Evolutionary conservation across 1,139 yeast species (phyloP).

Genomic region (Martiniozyma asiatica): DNA sequence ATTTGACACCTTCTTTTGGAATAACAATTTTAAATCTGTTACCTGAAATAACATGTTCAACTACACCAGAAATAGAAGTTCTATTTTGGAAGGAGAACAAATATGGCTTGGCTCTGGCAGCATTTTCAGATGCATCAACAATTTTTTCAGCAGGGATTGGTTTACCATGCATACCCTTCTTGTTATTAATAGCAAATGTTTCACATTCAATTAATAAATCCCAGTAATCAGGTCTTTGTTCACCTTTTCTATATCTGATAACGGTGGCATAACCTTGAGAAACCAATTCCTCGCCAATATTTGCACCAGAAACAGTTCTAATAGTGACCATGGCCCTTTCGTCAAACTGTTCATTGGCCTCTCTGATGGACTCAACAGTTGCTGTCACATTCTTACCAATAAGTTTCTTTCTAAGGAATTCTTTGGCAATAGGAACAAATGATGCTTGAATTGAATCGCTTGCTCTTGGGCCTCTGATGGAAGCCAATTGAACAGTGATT

Average conservation of each 20-base stretch:
- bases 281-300: slow-evolving; percentile 53
- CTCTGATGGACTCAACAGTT: slow-evolving; percentile 54
- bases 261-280: slow-evolving; percentile 67
- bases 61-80: slow-evolving; percentile 51
- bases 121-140: slow-evolving; percentile 71
- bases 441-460: slow-evolving; percentile 48
- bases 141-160: slow-evolving; percentile 47
- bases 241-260: slow-evolving; percentile 63
- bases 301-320: slow-evolving; percentile 33
- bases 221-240: slow-evolving; percentile 68
- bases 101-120: slow-evolving; percentile 62
- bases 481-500: slow-evolving; percentile 58
- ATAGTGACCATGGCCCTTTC: slow-evolving; percentile 56
- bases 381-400: slow-evolving; percentile 61
- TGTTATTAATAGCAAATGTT: slow-evolving; percentile 40
- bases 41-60: slow-evolving; percentile 59
- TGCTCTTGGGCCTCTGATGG: slow-evolving; percentile 61
- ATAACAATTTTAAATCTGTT: slow-evolving; percentile 55
- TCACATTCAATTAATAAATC: slow-evolving; percentile 67
- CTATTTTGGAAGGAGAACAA: slow-evolving; percentile 59
- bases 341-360: slow-evolving; percentile 52
- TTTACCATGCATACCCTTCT: slow-evolving; percentile 55
- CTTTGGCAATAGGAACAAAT: slow-evolving; percentile 54
- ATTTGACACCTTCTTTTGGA: slow-evolving; percentile 60
- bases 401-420: slow-evolving; percentile 53